A percentile compares a stretch with the other conserved stretches of the same genome.
Conservation (phyloP, 2,329 filamentous ascomycete genomes). For the Penicillium vulpinum region DNA sequence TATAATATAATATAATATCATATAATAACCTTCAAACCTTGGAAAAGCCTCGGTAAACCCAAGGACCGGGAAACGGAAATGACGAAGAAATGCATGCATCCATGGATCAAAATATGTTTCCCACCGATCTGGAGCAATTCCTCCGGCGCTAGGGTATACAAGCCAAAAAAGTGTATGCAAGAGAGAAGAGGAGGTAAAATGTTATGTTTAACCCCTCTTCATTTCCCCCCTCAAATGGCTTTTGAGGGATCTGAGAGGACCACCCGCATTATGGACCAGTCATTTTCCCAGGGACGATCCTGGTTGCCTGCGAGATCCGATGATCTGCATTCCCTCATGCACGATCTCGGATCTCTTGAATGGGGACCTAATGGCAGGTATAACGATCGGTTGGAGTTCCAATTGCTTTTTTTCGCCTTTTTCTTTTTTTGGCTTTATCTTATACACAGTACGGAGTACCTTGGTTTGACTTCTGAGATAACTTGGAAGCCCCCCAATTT, state of each 20-base stretch:
- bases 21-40: too few relatives aligned
- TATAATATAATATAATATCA: not conserved
- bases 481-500: not conserved
- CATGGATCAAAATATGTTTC: not conserved
- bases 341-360: slow-evolving; percentile 24
- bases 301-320: slow-evolving; percentile 21
- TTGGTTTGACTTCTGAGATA: not conserved
- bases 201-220: not conserved
- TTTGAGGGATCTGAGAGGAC: not conserved
- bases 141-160: not conserved
- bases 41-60: not conserved
- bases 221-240: slow-evolving; percentile 4
- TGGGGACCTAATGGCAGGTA: slow-evolving; percentile 2
- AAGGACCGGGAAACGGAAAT: slow-evolving; percentile 6
- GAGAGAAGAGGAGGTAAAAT: not conserved
- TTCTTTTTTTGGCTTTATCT: not conserved
- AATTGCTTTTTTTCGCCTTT: not conserved
- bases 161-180: not conserved
- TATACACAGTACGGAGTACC: not conserved
- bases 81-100: slow-evolving; percentile 5
- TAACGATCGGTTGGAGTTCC: slow-evolving; percentile 16
- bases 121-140: slow-evolving; percentile 4
- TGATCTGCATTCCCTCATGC: slow-evolving; percentile 27
- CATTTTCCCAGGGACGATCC: slow-evolving; percentile 3
- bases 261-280: slow-evolving; percentile 2